Evolutionary conservation across 306 rosid species (phyloP), one percentile per base, ranked within the genome.

Genomic region (Medicago ruthenica): DNA sequence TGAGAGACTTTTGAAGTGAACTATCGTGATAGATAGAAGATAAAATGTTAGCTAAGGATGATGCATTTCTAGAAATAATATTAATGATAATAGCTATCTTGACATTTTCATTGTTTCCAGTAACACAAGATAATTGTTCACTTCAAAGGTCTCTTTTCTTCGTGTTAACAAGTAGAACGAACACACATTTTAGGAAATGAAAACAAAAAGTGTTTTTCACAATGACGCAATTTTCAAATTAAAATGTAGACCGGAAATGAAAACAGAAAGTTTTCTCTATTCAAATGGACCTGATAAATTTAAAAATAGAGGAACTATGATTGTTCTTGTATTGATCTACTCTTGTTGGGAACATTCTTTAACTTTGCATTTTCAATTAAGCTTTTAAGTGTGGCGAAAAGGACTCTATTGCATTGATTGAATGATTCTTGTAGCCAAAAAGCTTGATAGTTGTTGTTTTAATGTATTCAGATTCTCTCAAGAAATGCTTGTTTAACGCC

Each of bases 381-480:
- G 45, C 31, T 74, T 8, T 47, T 17, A 18, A 58, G 20, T 18
- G 39, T 36, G 50, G 7, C 7, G 18, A 17, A 24, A 21, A 67
- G 21, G 65, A 63, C 47, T 36, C 16, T 14, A 55, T 15, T 16
- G 13, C 6, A 8, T 61, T 3, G 44, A 13, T 24, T 59, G 65
- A 59, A 4, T 62, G 22, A 62, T 63, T n/a, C 4, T 1, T 63
- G 24, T n/a, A 63, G 4, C 24, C 13, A 1, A 63, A n/a, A 63
- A 16, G 47, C 15, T 37, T 63, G 47, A 20, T 37, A n/a, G 69
- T 15, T 36, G 22, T 60, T 60, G 41, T 60, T 76, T 71, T 55
- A 67, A 67, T 78, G n/a, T 72, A 2, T 50, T 31, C 82, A 95
- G 98, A 92, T 88, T 72, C 81, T 90, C 20, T 85, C 84, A 0